phyloP scores from a whole-genome alignment of 129 eudicot genomes.

The Sambucus nigra region DNA sequence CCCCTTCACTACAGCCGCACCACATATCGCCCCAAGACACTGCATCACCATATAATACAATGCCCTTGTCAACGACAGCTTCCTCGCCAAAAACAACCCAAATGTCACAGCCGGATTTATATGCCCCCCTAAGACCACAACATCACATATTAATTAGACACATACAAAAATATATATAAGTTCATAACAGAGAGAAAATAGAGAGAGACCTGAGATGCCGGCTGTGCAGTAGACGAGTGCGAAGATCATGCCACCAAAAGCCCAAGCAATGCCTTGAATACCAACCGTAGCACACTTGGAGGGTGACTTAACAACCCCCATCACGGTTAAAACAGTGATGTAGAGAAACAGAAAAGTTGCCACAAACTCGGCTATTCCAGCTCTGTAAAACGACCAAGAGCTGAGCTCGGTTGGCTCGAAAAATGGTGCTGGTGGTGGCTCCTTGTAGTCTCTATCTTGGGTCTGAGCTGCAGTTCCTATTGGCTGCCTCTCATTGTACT shows the following conservation, averaged over 20 bases:
- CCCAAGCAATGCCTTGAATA: slow-evolving; percentile 75
- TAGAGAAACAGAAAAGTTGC: slow-evolving; percentile 67
- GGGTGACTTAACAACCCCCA: slow-evolving; percentile 36
- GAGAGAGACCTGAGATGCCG: slow-evolving; percentile 56
- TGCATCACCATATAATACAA: slow-evolving; percentile 82
- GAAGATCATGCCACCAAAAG: slow-evolving; percentile 86
- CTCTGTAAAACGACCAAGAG: slow-evolving; percentile 81
- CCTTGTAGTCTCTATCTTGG: slow-evolving; percentile 67
- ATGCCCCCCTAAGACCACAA: slow-evolving; percentile 49
- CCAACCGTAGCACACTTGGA: slow-evolving; percentile 55
- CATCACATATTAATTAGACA: background rate
- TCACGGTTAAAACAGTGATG: slow-evolving; percentile 44
- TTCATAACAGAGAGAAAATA: background rate
- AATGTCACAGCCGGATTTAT: slow-evolving; percentile 78
- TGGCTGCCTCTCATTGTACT: slow-evolving; percentile 42
- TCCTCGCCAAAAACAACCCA: slow-evolving; percentile 69
- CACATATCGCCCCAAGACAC: slow-evolving; percentile 78
- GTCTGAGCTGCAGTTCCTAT: slow-evolving; percentile 58
- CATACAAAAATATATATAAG: background rate
- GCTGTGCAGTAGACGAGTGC: slow-evolving; percentile 91
- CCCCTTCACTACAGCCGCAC: slow-evolving; percentile 64
- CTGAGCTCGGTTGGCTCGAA: slow-evolving; percentile 57
- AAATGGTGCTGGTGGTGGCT: slow-evolving; percentile 59
- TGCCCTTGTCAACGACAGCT: slow-evolving; percentile 75
- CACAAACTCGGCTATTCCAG: slow-evolving; percentile 64